Evolutionary conservation across 768 basidiomycete species (phyloP).

Genomic region (Polyporus arcularius): DNA sequence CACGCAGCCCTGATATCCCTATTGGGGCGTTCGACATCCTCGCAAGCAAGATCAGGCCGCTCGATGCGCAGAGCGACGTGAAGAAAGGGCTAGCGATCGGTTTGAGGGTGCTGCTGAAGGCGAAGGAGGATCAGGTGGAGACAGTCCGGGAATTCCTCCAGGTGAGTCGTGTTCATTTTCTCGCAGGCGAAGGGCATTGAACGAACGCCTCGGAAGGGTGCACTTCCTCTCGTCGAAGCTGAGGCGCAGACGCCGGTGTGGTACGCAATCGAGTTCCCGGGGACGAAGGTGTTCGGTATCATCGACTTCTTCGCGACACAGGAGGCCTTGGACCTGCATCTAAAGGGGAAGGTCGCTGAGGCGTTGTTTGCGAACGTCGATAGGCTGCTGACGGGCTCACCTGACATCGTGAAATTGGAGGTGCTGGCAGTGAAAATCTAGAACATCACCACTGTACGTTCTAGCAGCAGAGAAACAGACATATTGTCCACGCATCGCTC

Average conservation of each 20-base stretch:
- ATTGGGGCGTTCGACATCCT: slow-evolving; percentile 27
- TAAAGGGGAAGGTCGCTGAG: slow-evolving; percentile 37
- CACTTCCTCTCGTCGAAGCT: slow-evolving; percentile 36
- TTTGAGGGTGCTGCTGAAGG: slow-evolving; percentile 36
- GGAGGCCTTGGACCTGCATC: slow-evolving; percentile 35
- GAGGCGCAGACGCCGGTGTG: slow-evolving; percentile 38
- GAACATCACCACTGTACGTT: too few relatives aligned
- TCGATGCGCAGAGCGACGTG: slow-evolving; percentile 14
- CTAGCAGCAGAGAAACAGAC: too few relatives aligned
- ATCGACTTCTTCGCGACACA: slow-evolving; percentile 40
- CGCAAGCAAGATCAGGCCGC: slow-evolving; percentile 33
- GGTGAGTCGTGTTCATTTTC: slow-evolving; percentile 27
- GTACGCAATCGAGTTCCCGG: slow-evolving; percentile 42
- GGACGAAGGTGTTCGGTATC: slow-evolving; percentile 38
- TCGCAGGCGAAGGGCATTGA: not conserved
- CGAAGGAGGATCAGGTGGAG: slow-evolving; percentile 38
- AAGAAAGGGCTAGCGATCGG: slow-evolving; percentile 34
- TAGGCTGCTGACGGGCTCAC: slow-evolving; percentile 31
- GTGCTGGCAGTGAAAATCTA: slow-evolving; percentile 37
- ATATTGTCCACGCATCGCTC: too few relatives aligned
- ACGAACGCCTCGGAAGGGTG: slow-evolving; percentile 24
- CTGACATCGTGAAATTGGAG: slow-evolving; percentile 35
- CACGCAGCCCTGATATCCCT: slow-evolving; percentile 30
- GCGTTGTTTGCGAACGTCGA: slow-evolving; percentile 37
- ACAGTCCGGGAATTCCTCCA: slow-evolving; percentile 37